phyloP scores from a whole-genome alignment of 2,329 filamentous ascomycete species.

The Albophoma yamanashiensis region DNA sequence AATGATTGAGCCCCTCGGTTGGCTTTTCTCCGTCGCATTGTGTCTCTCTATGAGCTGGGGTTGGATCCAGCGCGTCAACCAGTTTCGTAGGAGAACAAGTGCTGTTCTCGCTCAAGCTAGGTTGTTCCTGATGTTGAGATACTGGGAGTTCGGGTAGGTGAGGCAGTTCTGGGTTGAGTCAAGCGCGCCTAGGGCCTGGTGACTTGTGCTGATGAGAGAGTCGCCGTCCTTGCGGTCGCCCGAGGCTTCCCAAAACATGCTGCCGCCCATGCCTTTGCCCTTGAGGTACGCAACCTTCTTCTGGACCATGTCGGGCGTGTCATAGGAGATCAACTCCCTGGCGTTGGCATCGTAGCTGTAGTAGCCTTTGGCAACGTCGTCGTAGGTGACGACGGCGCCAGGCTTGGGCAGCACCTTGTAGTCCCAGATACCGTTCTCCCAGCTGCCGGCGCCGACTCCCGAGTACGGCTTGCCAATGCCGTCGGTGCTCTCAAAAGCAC shows the following conservation, averaged over 20 bases:
- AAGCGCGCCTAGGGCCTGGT: constrained; percentile 29
- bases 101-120: constrained; percentile 7
- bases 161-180: constrained; percentile 39
- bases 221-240: constrained; percentile 49
- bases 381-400: constrained; percentile 46
- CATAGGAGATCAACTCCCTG: constrained; percentile 61
- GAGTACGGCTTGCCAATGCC: constrained; percentile 54
- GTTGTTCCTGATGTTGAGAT: constrained; percentile 37
- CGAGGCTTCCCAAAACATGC: constrained; percentile 81
- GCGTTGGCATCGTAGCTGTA: constrained; percentile 57
- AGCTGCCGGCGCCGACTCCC: constrained; percentile 57
- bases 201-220: constrained; percentile 46
- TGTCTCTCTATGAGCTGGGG: not conserved
- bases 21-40: not conserved
- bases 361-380: constrained; percentile 47
- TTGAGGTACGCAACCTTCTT: constrained; percentile 58
- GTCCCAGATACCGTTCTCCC: constrained; percentile 69
- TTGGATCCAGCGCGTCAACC: not conserved
- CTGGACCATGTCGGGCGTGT: constrained; percentile 48
- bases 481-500: constrained; percentile 29
- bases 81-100: too few species aligned
- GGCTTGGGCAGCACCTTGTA: constrained; percentile 64
- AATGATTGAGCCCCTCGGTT: not conserved
- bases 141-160: constrained; percentile 41
- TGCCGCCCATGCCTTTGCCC: constrained; percentile 53